These are phyloP conservation scores for Amoebophrya sp. DNA, from an alignment of 169 alveolate genomes.

Conservation along the genomic window DNA sequence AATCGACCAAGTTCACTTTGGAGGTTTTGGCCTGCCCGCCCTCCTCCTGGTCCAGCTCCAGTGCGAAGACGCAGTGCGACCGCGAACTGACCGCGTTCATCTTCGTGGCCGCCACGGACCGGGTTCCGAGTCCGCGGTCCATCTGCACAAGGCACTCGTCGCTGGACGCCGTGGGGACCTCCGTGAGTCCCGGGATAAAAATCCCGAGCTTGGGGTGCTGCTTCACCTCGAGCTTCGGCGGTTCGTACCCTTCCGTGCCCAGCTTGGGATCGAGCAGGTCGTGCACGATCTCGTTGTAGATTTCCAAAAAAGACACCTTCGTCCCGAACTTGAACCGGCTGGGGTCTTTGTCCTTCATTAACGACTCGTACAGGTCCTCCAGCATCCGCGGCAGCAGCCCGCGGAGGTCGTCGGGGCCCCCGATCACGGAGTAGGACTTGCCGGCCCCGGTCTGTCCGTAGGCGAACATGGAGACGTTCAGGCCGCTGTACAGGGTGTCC, in stretches of 20 bases:
- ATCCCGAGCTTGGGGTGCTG: constrained; percentile 26
- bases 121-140: neutral
- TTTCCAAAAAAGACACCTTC: constrained; percentile 65
- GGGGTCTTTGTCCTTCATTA: too few species aligned
- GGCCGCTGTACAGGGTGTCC: too few species aligned
- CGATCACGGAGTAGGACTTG: constrained; percentile 27
- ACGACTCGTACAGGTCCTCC: neutral
- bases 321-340: constrained; percentile 32
- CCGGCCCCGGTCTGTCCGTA: constrained; percentile 32
- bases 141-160: neutral
- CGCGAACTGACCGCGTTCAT: constrained; percentile 63
- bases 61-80: constrained; percentile 62
- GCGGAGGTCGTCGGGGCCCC: neutral
- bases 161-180: neutral
- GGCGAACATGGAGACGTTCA: too few species aligned
- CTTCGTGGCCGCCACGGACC: constrained; percentile 56
- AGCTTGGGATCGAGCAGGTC: constrained; percentile 37
- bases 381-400: constrained; percentile 4
- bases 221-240: neutral
- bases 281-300: constrained; percentile 77
- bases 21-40: neutral
- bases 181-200: constrained; percentile 20
- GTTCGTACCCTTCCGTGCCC: neutral
- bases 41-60: neutral
- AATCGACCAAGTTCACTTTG: constrained; percentile 34